Percentiles rank a stretch among this genome's conserved stretches.
Conservation (phyloP, 2,329 filamentous ascomycete genomes). For the Colletotrichum incanum region DNA sequence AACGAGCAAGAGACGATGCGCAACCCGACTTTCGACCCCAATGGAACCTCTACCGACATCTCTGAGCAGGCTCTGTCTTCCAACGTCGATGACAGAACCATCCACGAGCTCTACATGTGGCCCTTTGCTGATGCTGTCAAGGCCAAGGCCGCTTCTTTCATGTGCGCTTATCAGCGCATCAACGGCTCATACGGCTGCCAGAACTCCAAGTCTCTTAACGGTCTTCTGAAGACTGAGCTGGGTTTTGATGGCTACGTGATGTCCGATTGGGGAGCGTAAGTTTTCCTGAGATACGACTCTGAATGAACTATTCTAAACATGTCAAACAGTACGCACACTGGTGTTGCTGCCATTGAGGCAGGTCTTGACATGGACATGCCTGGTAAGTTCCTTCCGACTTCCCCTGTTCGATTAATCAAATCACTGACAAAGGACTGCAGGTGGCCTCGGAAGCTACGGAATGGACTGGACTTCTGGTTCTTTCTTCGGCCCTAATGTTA, state of each 20-base stretch:
- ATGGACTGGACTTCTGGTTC: slow-evolving; percentile 51
- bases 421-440: background rate
- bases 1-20: slow-evolving; percentile 56
- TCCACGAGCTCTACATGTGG: slow-evolving; percentile 67
- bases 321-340: slow-evolving; percentile 45
- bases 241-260: slow-evolving; percentile 64
- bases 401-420: background rate
- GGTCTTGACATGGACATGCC: slow-evolving; percentile 70
- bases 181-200: slow-evolving; percentile 67
- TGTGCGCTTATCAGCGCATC: slow-evolving; percentile 63
- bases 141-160: slow-evolving; percentile 54
- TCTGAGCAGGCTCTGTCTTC: slow-evolving; percentile 51
- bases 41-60: slow-evolving; percentile 48
- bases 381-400: slow-evolving; percentile 41
- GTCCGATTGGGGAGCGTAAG: slow-evolving; percentile 60
- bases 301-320: background rate
- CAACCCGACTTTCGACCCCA: slow-evolving; percentile 48
- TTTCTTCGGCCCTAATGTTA: slow-evolving; percentile 63
- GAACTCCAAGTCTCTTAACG: slow-evolving; percentile 64
- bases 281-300: background rate
- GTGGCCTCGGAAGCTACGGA: slow-evolving; percentile 54
- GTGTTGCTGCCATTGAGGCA: slow-evolving; percentile 59
- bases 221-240: slow-evolving; percentile 65
- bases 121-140: slow-evolving; percentile 53
- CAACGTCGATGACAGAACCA: slow-evolving; percentile 72